These are phyloP conservation scores for Pleurotus giganteus DNA, from an alignment of 768 basidiomycete genomes.

Conservation along the genomic window DNA sequence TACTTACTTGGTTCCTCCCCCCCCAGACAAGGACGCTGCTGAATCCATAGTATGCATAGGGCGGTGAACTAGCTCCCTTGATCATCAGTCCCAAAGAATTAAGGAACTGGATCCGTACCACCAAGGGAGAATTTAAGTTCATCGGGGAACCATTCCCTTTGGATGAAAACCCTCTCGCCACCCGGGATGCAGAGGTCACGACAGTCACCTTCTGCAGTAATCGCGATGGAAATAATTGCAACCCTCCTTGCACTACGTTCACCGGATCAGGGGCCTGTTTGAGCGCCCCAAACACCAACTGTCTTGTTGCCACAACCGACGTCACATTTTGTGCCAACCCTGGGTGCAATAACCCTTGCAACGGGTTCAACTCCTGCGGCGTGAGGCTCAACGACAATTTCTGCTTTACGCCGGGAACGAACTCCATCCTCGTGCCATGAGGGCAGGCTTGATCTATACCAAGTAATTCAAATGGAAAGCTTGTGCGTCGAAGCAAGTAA, in stretches of 20 bases:
- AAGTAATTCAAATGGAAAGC: too few relatives aligned
- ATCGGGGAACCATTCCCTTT: neutral
- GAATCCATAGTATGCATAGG: neutral
- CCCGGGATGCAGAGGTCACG: neutral
- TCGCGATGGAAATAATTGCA: neutral
- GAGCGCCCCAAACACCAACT: neutral
- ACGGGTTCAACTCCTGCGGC: constrained; percentile 2
- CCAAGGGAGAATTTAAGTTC: constrained; percentile 4
- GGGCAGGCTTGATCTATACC: too few relatives aligned
- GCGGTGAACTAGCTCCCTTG: neutral
- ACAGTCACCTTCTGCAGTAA: constrained; percentile 1
- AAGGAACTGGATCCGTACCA: neutral
- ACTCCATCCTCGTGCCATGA: neutral
- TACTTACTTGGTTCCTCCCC: neutral
- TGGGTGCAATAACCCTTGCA: neutral
- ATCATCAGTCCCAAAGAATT: neutral
- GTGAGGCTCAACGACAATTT: constrained; percentile 1
- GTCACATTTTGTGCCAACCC: neutral
- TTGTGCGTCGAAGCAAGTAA: too few relatives aligned
- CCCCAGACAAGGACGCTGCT: neutral
- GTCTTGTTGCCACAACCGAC: neutral
- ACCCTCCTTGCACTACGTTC: neutral
- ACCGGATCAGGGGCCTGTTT: neutral
- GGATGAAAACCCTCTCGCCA: neutral
- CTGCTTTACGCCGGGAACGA: constrained; percentile 1